phyloP scores from a whole-genome alignment of 441 rosid genomes.

The Lepidium campestre region DNA sequence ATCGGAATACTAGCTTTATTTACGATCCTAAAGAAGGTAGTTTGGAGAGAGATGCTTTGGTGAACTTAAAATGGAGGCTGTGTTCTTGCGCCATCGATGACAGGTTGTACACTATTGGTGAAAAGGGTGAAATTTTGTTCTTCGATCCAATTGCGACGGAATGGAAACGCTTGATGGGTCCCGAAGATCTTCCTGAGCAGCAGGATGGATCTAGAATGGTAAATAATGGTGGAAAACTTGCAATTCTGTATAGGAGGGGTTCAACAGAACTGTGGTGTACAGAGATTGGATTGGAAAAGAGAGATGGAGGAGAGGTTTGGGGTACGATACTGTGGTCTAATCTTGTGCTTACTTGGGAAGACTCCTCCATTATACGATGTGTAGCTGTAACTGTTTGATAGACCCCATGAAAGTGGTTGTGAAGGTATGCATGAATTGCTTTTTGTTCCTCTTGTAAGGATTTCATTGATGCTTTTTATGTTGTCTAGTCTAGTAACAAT shows the following conservation, averaged over 20 bases:
- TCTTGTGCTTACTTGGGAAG: background rate
- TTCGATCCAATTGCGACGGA: constrained; percentile 35
- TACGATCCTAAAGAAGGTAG: constrained; percentile 34
- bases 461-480: background rate
- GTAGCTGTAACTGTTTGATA: constrained; percentile 10
- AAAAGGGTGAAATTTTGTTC: constrained; percentile 47
- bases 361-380: background rate
- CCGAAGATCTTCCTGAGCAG: constrained; percentile 45
- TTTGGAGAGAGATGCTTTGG: constrained; percentile 37
- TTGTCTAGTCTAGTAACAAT: background rate
- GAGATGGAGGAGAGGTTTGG: background rate
- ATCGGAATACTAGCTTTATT: constrained; percentile 46
- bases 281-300: constrained; percentile 13
- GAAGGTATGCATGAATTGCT: background rate
- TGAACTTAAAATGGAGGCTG: constrained; percentile 36
- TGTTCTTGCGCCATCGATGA: constrained; percentile 60
- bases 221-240: constrained; percentile 34
- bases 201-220: constrained; percentile 61
- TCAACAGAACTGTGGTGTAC: background rate
- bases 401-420: background rate
- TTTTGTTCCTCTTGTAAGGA: background rate
- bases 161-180: constrained; percentile 54
- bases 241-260: background rate
- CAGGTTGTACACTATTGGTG: constrained; percentile 58
- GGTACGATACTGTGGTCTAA: constrained; percentile 8